Conservation (phyloP, 176 grass and related monocot genomes). For the Phoenix roebelenii region DNA sequence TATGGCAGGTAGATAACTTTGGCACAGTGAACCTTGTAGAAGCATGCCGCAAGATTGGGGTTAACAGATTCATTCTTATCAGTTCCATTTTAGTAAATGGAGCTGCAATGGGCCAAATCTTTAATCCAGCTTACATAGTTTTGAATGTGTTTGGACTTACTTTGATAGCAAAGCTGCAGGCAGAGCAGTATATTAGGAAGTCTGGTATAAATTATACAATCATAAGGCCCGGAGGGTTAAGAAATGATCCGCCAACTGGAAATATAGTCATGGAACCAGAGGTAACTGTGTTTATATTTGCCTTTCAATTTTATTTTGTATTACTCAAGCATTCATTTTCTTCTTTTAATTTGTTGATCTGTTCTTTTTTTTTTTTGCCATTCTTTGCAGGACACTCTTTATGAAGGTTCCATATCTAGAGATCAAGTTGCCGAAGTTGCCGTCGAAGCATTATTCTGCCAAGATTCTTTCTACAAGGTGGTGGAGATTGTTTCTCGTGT, state of each 20-base stretch:
- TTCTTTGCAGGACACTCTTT: constrained; percentile 48
- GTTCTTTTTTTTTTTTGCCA: not conserved
- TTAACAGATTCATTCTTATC: constrained; percentile 52
- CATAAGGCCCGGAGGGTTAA: constrained; percentile 61
- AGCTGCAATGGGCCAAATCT: constrained; percentile 48
- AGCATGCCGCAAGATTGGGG: constrained; percentile 50
- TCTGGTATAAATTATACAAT: constrained; percentile 78
- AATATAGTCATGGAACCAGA: constrained; percentile 53
- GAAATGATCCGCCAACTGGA: constrained; percentile 35
- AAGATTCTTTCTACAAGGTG: constrained; percentile 53
- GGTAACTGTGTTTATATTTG: constrained; percentile 14
- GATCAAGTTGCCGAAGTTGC: constrained; percentile 51
- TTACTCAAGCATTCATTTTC: not conserved
- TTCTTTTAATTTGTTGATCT: not conserved
- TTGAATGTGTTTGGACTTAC: constrained; percentile 60
- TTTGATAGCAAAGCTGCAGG: constrained; percentile 62
- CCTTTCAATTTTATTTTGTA: not conserved
- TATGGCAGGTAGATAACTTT: constrained; percentile 53
- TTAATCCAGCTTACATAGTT: constrained; percentile 62
- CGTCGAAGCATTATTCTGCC: constrained; percentile 42
- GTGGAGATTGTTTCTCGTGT: constrained; percentile 40
- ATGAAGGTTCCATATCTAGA: constrained; percentile 60
- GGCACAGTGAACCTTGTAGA: constrained; percentile 71
- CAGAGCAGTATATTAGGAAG: constrained; percentile 45
- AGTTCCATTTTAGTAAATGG: constrained; percentile 69